A percentile compares a stretch with the other conserved stretches of the same genome.
These are phyloP conservation scores for Colletotrichum endophyticum DNA, from an alignment of 2,329 filamentous ascomycete genomes.

Conservation along the genomic window DNA sequence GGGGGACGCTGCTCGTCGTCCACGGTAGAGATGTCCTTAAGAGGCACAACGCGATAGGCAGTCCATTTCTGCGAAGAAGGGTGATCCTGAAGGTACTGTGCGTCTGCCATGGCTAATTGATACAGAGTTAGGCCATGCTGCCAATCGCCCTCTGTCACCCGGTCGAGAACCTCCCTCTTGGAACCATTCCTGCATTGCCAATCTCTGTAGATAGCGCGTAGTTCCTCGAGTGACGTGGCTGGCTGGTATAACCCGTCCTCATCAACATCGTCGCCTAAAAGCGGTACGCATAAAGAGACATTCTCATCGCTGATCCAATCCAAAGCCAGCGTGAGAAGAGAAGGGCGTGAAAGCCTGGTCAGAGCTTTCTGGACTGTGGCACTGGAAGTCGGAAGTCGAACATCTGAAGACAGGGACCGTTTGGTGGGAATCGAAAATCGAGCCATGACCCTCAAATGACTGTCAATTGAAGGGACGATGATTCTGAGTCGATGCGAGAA, in stretches of 20 bases:
- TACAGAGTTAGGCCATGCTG: slow-evolving; percentile 67
- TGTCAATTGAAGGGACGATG: background rate
- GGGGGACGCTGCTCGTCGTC: slow-evolving; percentile 39
- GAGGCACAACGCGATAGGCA: slow-evolving; percentile 62
- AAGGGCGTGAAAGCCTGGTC: slow-evolving; percentile 71
- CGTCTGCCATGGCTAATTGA: slow-evolving; percentile 72
- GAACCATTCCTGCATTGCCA: slow-evolving; percentile 66
- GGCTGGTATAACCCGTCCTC: slow-evolving; percentile 72
- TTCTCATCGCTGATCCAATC: slow-evolving; percentile 79
- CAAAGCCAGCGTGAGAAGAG: slow-evolving; percentile 74
- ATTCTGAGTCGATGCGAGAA: background rate
- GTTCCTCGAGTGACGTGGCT: slow-evolving; percentile 66
- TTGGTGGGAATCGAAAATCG: slow-evolving; percentile 72
- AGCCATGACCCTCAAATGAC: slow-evolving; percentile 43
- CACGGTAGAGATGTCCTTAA: slow-evolving; percentile 44
- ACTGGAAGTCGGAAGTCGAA: slow-evolving; percentile 71
- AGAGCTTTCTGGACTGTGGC: slow-evolving; percentile 70
- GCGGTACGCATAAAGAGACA: slow-evolving; percentile 60
- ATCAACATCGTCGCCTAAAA: slow-evolving; percentile 58
- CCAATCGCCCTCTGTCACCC: slow-evolving; percentile 73
- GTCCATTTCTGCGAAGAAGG: slow-evolving; percentile 69
- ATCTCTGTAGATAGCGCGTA: slow-evolving; percentile 68
- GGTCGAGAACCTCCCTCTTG: slow-evolving; percentile 66
- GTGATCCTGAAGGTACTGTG: slow-evolving; percentile 70
- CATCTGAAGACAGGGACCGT: slow-evolving; percentile 71